Evolutionary conservation across 2,329 filamentous ascomycete genomes (phyloP), one percentile per base, ranked within the genome.

Genomic region (Aspergillus aculeatus): DNA sequence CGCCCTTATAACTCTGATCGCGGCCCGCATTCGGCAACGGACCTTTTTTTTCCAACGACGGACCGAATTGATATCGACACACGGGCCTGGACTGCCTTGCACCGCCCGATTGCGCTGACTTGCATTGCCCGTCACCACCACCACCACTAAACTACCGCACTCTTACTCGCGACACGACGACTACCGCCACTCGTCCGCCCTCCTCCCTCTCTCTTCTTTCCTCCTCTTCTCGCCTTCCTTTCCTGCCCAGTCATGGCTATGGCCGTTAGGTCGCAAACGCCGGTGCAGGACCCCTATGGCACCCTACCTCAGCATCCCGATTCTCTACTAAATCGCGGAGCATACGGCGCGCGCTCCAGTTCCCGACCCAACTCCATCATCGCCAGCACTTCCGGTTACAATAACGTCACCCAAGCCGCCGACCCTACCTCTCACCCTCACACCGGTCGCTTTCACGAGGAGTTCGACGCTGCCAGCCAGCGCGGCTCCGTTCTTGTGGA

Each of bases 351-450:
- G 48, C 67, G 68, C 21, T 68, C 71, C 41, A 68, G 69, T 41
- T 79, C 78, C 38, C 71, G 77, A 54, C 77, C 77, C 7, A 74
- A 71, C 56, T 80, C 79, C 51, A 77, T 75, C 59, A 68, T 73
- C 51, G 77, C 73, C 54, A 67, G 65, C 56, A 67, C 65, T 41
- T 71, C 75, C 21, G 70, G 74, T 53, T 74, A 75, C 62, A 76
- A 77, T 61, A 75, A 77, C 41, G 72, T 74, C 56, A 58, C 67
- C 47, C 73, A 74, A 59, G 71, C 70, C 53, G 70, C 69, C 32
- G 62, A 69, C 38, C 66, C 69, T 21, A 67, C 74, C 5, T 64
- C 71, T 14, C 60, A 74, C 49, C 64, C 71, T 44, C 75, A 77
- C 48, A 71, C 73, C 53, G 71, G 69, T 53, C 75, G 75, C 19